Evolutionary conservation across 2,329 filamentous ascomycete genomes (phyloP), one percentile per base, ranked within the genome.

Genomic region (Neophaeococcomyces aloes): DNA sequence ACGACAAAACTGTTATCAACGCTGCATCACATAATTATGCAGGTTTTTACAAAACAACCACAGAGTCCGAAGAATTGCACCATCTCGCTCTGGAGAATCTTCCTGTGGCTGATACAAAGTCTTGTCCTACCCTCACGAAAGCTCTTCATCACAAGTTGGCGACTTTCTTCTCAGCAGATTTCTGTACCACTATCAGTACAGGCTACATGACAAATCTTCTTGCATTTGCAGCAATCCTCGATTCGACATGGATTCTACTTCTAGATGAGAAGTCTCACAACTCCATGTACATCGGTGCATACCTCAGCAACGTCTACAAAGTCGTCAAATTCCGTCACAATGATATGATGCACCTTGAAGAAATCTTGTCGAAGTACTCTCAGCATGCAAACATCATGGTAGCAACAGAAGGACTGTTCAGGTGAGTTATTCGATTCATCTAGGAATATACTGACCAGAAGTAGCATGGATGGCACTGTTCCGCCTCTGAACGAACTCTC

Each of bases 261-360:
- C 34, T 46, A 7, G 44, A 46, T 21, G 38, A 42, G 19, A 46
- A 46, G 21, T 36, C 38, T 30, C 44, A 46, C 15, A 46, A 46
- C 32, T 46, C 44, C 3, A 46, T 42, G 38, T 29, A 43, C 33
- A 38, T 46, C 8, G 44, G 38, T 11, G 38, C 44, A 3, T 43
- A 36, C 19, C 70, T 45, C 77, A 66, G 61, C 84, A 76, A 55
- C 53, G 31, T 59, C 54, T 46, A 61, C 57, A 11, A 57, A 53
- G 33, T 66, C 61, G 36, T 33, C 10, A 46, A 38, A 25, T 46
- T 46, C 29, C 38, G 21, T 2, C 44, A 46, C 19, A 38, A 27
- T 29, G 27, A 46, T 14, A 23, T 46, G 21, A 17, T 37, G 25
- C 27, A 31, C 14, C 31, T 46, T 25, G 32, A 46, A 17, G 21